Evolutionary conservation across 495 filamentous ascomycete genomes (phyloP).

Genomic region (Venustampulla echinocandica): DNA sequence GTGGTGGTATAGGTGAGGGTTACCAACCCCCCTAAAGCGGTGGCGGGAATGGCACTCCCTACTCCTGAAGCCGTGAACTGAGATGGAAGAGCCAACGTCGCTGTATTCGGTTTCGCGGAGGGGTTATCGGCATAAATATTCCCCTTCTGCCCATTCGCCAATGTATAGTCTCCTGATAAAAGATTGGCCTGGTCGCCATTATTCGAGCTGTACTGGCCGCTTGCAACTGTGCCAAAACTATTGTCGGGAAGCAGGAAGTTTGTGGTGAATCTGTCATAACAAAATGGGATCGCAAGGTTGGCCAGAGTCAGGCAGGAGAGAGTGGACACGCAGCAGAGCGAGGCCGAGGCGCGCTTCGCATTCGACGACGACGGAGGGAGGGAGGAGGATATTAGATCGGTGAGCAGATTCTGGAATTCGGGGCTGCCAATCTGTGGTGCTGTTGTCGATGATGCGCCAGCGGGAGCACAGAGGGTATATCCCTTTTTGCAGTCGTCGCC

Average conservation of each 20-base stretch:
- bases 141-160: constrained; percentile 25
- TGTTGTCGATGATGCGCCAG: constrained; percentile 10
- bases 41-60: constrained; percentile 28
- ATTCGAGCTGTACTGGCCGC: constrained; percentile 26
- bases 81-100: constrained; percentile 29
- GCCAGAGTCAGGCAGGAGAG: constrained; percentile 14
- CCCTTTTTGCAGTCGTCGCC: constrained; percentile 6
- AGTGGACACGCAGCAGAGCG: constrained; percentile 14
- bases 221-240: constrained; percentile 29
- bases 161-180: constrained; percentile 29
- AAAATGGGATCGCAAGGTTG: constrained; percentile 15
- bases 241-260: constrained; percentile 33
- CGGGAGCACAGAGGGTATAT: constrained; percentile 15
- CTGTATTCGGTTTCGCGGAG: constrained; percentile 29
- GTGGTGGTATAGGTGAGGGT: constrained; percentile 19
- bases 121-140: constrained; percentile 30
- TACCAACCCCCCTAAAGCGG: constrained; percentile 23
- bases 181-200: constrained; percentile 28
- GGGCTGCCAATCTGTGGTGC: constrained; percentile 16
- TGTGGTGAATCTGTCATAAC: constrained; percentile 35
- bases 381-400: constrained; percentile 16
- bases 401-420: constrained; percentile 15
- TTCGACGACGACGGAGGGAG: constrained; percentile 12
- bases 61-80: constrained; percentile 29
- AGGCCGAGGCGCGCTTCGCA: background rate